A percentile compares a stretch with the other conserved stretches of the same genome.
phyloP scores from a whole-genome alignment of 345 rosid species.

The Rhodamnia argentea region DNA sequence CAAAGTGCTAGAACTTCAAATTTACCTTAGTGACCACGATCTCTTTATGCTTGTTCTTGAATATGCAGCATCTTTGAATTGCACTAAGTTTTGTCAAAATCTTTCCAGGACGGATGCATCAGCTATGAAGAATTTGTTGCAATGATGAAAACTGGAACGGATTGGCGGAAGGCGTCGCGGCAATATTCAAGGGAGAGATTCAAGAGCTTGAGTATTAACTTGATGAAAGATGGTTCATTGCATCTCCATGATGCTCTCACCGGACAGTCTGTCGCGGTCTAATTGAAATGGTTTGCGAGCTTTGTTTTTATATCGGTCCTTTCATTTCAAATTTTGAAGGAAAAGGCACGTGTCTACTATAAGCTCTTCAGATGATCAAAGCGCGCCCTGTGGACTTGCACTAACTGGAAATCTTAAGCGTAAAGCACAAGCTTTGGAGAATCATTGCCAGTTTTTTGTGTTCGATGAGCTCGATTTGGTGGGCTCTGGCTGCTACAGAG shows the following conservation, averaged over 20 bases:
- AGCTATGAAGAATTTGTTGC: constrained; percentile 91
- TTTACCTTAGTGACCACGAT: neutral
- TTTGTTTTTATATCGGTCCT: neutral
- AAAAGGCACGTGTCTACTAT: neutral
- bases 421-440: neutral
- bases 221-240: constrained; percentile 96
- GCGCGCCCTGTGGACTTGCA: neutral
- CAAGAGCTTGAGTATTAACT: constrained; percentile 85
- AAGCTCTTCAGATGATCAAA: neutral
- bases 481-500: neutral
- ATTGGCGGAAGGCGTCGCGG: constrained; percentile 98
- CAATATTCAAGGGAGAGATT: constrained; percentile 97
- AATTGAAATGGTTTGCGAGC: constrained; percentile 1
- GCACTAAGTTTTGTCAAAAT: neutral
- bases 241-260: constrained; percentile 83
- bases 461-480: neutral
- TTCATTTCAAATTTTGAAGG: neutral
- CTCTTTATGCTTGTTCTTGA: neutral
- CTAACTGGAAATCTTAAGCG: neutral
- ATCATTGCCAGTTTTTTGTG: neutral
- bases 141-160: constrained; percentile 99
- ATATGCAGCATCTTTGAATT: neutral
- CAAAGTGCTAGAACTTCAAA: neutral
- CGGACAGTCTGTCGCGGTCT: constrained; percentile 69
- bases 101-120: constrained; percentile 65